Percentiles rank a stretch among this genome's conserved stretches.
Conservation (phyloP, 805 yeast species). For the Torulaspora quercuum region DNA sequence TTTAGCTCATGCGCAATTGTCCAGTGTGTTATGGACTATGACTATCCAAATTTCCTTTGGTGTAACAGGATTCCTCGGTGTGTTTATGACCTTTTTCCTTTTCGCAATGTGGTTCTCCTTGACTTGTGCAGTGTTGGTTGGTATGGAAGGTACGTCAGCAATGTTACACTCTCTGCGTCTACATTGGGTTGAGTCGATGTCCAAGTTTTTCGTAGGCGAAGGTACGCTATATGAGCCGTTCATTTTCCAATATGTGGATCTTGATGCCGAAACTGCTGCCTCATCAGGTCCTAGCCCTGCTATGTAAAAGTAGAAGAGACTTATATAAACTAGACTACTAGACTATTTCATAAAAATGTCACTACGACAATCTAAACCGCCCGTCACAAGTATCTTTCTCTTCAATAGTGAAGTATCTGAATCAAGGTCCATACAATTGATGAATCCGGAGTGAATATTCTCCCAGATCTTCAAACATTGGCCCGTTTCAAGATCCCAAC, state of each 20-base stretch:
- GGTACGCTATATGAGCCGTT: conserved; percentile 68
- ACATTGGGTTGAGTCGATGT: conserved; percentile 83
- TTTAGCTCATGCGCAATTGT: conserved; percentile 74
- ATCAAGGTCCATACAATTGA: conserved; percentile 48
- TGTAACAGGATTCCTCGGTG: conserved; percentile 51
- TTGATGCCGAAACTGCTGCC: conserved; percentile 18
- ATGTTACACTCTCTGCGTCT: conserved; percentile 74
- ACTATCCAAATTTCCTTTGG: conserved; percentile 63
- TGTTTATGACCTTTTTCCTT: conserved; percentile 53
- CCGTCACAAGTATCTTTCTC: conserved; percentile 26
- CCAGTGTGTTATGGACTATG: conserved; percentile 74
- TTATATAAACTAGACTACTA: conserved; percentile 1
- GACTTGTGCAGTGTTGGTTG: conserved; percentile 64
- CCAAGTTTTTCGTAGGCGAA: conserved; percentile 74
- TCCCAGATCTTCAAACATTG: conserved; percentile 49
- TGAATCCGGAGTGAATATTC: conserved; percentile 71
- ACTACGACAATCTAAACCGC: conserved; percentile 25
- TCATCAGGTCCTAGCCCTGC: conserved; percentile 1
- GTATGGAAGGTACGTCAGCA: conserved; percentile 84
- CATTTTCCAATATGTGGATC: conserved; percentile 38
- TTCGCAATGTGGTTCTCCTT: conserved; percentile 75
- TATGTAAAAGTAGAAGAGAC: not conserved
- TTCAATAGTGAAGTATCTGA: conserved; percentile 27
- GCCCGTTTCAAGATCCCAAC: conserved; percentile 69
- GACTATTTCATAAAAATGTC: conserved; percentile 22